Conservation (phyloP, 1,284 basidiomycete genomes). For the Apiotrichum mycotoxinovorans region DNA sequence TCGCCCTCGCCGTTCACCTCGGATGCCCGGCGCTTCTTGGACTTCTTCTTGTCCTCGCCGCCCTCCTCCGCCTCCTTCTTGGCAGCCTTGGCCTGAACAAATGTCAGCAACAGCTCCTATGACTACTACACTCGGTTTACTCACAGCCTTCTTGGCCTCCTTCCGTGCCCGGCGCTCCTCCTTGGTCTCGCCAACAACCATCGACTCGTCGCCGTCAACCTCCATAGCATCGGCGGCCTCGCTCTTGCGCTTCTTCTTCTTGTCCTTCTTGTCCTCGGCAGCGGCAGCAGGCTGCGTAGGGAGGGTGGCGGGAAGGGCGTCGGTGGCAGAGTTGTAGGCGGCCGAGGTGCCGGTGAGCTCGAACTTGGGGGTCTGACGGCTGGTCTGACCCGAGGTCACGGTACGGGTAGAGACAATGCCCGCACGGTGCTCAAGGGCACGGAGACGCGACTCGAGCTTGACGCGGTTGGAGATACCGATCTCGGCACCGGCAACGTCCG, state of each 20-base stretch:
- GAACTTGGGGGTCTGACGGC: slow-evolving; percentile 65
- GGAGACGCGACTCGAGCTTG: slow-evolving; percentile 90
- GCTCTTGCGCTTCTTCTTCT: slow-evolving; percentile 62
- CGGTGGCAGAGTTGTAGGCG: slow-evolving; percentile 72
- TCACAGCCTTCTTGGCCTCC: slow-evolving; percentile 51
- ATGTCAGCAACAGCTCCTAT: neutral
- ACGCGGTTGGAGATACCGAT: slow-evolving; percentile 89
- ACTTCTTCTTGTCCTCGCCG: slow-evolving; percentile 32
- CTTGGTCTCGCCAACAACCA: slow-evolving; percentile 51
- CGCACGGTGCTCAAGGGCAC: slow-evolving; percentile 76
- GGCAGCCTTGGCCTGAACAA: slow-evolving; percentile 8
- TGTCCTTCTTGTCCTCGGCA: slow-evolving; percentile 67
- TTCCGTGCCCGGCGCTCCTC: slow-evolving; percentile 61
- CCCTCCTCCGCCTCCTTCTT: slow-evolving; percentile 11
- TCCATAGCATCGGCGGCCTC: slow-evolving; percentile 54
- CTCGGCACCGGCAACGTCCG: slow-evolving; percentile 71
- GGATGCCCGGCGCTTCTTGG: slow-evolving; percentile 52
- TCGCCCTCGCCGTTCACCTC: slow-evolving; percentile 55
- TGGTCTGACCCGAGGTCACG: slow-evolving; percentile 57
- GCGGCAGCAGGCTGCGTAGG: slow-evolving; percentile 72
- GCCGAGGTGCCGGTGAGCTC: slow-evolving; percentile 68
- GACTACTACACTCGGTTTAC: slow-evolving; percentile 17
- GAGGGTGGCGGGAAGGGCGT: slow-evolving; percentile 62
- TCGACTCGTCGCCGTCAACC: slow-evolving; percentile 47
- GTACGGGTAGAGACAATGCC: slow-evolving; percentile 64